Evolutionary conservation across 1,139 yeast genomes (phyloP).

Genomic region (Magnusiomyces suaveolens): DNA sequence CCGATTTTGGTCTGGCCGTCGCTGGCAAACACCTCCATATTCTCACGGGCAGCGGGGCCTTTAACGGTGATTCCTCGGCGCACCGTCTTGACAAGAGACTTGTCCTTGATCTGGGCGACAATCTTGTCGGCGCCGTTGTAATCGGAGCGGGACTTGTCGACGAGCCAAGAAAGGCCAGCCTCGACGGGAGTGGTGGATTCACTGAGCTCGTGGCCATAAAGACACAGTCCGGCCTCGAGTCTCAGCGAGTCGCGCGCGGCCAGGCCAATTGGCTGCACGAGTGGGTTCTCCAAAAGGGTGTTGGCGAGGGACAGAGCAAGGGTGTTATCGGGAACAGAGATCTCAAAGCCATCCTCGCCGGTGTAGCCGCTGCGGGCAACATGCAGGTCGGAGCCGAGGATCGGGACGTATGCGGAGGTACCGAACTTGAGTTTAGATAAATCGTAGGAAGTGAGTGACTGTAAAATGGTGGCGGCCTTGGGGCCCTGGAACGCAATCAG

Average conservation of each 20-base stretch:
- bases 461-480: slow-evolving; percentile 53
- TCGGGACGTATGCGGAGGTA: slow-evolving; percentile 46
- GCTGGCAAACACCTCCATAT: slow-evolving; percentile 53
- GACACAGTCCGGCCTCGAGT: slow-evolving; percentile 96
- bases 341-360: slow-evolving; percentile 96
- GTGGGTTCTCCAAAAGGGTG: slow-evolving; percentile 47
- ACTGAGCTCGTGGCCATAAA: slow-evolving; percentile 83
- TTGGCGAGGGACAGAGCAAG: slow-evolving; percentile 57
- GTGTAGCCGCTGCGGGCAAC: slow-evolving; percentile 94
- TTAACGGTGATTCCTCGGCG: slow-evolving; percentile 68
- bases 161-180: slow-evolving; percentile 80
- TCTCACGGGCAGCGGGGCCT: slow-evolving; percentile 92
- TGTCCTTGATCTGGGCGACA: slow-evolving; percentile 58
- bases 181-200: slow-evolving; percentile 82
- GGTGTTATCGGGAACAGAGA: slow-evolving; percentile 57
- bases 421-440: slow-evolving; percentile 66
- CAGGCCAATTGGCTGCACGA: slow-evolving; percentile 80
- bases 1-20: slow-evolving; percentile 33
- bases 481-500: slow-evolving; percentile 93
- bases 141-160: slow-evolving; percentile 66
- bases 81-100: slow-evolving; percentile 46
- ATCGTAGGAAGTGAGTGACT: slow-evolving; percentile 46
- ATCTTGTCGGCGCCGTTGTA: slow-evolving; percentile 76
- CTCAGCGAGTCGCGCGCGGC: slow-evolving; percentile 96
- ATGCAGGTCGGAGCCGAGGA: slow-evolving; percentile 45